These are phyloP conservation scores for Rubroboletus pulcherrimus DNA, from an alignment of 768 basidiomycete species.

Conservation along the genomic window DNA sequence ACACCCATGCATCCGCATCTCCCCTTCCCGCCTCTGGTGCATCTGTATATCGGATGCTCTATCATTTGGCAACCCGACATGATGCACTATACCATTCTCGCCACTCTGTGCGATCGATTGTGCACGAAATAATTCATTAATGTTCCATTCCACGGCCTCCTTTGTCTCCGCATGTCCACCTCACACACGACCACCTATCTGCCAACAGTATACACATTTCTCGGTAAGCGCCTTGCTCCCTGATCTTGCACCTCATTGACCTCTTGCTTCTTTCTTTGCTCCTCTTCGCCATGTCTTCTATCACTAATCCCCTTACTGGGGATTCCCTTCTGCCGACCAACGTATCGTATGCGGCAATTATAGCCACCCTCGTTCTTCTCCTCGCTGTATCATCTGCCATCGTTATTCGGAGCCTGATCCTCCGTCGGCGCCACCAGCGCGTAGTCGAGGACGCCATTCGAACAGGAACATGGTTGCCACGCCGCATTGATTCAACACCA, in stretches of 20 bases:
- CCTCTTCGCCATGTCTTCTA: conserved; percentile 17
- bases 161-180: background rate
- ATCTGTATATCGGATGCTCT: background rate
- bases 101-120: conserved; percentile 2
- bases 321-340: conserved; percentile 1
- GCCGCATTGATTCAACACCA: conserved; percentile 8
- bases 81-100: background rate
- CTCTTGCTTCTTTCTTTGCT: background rate
- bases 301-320: background rate
- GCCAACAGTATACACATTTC: conserved; percentile 31
- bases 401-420: conserved; percentile 57
- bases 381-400: conserved; percentile 66
- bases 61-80: background rate
- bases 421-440: conserved; percentile 58
- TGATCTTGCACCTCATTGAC: conserved; percentile 2
- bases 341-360: conserved; percentile 41
- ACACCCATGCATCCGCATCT: background rate
- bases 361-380: conserved; percentile 65
- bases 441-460: conserved; percentile 61
- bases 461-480: conserved; percentile 57
- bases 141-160: background rate
- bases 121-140: background rate
- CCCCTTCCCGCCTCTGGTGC: background rate
- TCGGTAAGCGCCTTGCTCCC: conserved; percentile 20
- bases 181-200: background rate